Base-by-base conservation (phyloP, 2,329 filamentous ascomycete genomes). In the Botryosphaeria agaves region DNA sequence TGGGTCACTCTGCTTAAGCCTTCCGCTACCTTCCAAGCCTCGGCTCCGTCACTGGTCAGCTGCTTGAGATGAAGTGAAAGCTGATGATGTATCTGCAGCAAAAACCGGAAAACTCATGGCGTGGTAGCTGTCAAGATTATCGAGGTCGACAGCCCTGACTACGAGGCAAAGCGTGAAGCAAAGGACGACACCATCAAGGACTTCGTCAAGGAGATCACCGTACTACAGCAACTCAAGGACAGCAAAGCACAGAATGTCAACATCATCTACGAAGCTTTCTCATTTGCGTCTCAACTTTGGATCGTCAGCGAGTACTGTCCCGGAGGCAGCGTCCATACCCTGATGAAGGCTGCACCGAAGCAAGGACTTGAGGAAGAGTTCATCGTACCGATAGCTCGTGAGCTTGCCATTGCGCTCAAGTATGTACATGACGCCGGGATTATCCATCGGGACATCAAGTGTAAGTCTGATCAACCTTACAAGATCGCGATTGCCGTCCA, bases 241-340 rank as follows among this genome's bases (percentile, higher is more conserved):
- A 77, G 67, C 39, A 76, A 73, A 28, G 80, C 80, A 12, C 68
- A 69, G 40, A 87, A 87, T 46, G 74, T 91, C 55, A 89, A 87
- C 48, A 68, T 75, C 41, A 76, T 87, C 30, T 74, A 85, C 41
- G 80, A 85, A 40, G 79, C 79, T 4, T 64, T 85, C 14, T 72
- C 78, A 6, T 72, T 87, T 21, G 77, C 78, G 25, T 74, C 78
- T 41, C 71, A 81, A 36, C 75, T 91, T 57, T 91, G 82, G 82
- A 81, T 89, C 59, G 72, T 89, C 33, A 85, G 78, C 35, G 80
- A 89, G 54, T 84, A 85, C 51, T 85, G 81, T 43, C 79, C 77
- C 5, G 82, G 82, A 37, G 82, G 82, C 29, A 89, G 81, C 49
- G 76, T 91, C 5, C 62, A 69, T 34, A 76, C 72, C 6, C 44